Conservation (phyloP, 2,329 filamentous ascomycete genomes). For the Penicillium sp. region DNA sequence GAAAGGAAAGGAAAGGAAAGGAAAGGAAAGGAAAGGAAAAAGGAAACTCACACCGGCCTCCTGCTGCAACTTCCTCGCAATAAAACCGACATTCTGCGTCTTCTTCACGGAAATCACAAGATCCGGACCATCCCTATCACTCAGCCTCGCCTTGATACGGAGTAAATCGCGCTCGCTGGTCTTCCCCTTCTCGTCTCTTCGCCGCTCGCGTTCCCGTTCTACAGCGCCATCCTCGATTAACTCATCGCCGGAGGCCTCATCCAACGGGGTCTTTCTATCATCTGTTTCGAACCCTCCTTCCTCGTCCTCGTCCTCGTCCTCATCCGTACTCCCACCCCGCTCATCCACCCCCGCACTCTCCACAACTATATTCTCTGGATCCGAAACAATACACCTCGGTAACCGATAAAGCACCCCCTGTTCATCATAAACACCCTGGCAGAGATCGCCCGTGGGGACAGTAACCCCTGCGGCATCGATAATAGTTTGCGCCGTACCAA, state of each 20-base stretch:
- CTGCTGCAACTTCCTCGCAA: conserved; percentile 67
- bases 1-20: conserved; percentile 23
- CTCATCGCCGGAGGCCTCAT: conserved; percentile 48
- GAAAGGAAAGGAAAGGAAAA: conserved; percentile 1
- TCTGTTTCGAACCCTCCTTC: conserved; percentile 30
- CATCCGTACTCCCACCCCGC: conserved; percentile 5
- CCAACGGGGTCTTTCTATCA: conserved; percentile 40
- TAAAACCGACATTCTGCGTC: conserved; percentile 66
- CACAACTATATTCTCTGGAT: conserved; percentile 63
- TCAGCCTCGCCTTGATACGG: conserved; percentile 66
- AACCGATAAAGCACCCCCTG: conserved; percentile 72
- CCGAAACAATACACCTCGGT: conserved; percentile 70
- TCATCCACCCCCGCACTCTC: conserved; percentile 24
- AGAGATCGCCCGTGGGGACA: conserved; percentile 72
- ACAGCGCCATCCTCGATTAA: conserved; percentile 41
- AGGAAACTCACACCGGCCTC: conserved; percentile 64
- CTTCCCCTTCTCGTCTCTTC: conserved; percentile 65
- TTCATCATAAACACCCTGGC: conserved; percentile 73
- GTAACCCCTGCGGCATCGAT: conserved; percentile 78
- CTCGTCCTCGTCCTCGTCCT: conserved; percentile 28
- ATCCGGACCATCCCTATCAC: conserved; percentile 68
- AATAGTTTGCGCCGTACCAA: conserved; percentile 77
- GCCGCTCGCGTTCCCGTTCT: conserved; percentile 41
- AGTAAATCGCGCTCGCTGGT: conserved; percentile 61
- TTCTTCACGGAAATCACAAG: conserved; percentile 63